Percentiles rank a stretch among this genome's conserved stretches.
These are phyloP conservation scores for Kodamaea suecica DNA, from an alignment of 1,139 yeast genomes.

Conservation along the genomic window DNA sequence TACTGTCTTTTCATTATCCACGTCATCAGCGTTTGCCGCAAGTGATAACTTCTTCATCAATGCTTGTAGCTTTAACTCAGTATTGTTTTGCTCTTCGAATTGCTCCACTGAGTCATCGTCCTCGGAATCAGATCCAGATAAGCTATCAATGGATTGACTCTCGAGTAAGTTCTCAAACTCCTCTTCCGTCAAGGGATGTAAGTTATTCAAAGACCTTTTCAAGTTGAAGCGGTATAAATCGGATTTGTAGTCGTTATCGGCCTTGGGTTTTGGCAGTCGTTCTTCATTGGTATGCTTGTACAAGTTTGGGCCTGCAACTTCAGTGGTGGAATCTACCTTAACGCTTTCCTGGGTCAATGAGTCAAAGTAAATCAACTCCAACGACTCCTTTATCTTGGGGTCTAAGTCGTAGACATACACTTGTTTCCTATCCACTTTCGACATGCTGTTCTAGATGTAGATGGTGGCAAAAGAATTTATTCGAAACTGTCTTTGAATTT, in stretches of 20 bases:
- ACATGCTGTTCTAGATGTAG: too few species aligned
- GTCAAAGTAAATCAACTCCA: conserved; percentile 59
- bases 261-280: neutral
- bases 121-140: conserved; percentile 55
- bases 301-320: neutral
- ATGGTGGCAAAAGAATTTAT: conserved; percentile 3
- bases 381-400: conserved; percentile 38
- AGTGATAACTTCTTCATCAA: conserved; percentile 32
- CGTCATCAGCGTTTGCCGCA: conserved; percentile 14
- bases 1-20: conserved; percentile 28
- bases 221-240: conserved; percentile 62
- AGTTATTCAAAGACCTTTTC: conserved; percentile 48
- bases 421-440: conserved; percentile 28
- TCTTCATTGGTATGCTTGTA: neutral
- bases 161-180: conserved; percentile 60
- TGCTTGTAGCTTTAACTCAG: conserved; percentile 24
- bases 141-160: conserved; percentile 50
- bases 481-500: neutral
- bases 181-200: conserved; percentile 49
- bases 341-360: conserved; percentile 33
- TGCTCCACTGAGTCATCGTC: conserved; percentile 18
- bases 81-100: conserved; percentile 14
- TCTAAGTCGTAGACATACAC: conserved; percentile 55
- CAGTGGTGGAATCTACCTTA: neutral
- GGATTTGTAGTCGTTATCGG: conserved; percentile 39